Evolutionary conservation across 2,329 filamentous ascomycete species (phyloP).

Genomic region (Stagonosporopsis cucurbitacearum): DNA sequence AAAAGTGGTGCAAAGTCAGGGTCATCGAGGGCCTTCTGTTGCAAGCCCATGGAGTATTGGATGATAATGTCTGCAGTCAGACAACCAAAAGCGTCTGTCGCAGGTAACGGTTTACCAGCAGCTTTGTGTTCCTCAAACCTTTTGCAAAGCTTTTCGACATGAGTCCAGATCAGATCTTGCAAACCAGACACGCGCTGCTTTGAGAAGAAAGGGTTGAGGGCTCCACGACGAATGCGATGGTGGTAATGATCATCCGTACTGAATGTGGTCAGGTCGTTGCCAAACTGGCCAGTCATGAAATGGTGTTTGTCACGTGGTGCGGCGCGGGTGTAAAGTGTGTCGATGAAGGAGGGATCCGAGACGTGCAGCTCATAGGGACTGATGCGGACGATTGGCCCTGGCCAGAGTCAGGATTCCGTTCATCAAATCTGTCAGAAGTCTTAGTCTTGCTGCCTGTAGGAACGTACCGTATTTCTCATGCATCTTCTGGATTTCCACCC

Average conservation of each 20-base stretch:
- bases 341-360: slow-evolving; percentile 30
- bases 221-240: slow-evolving; percentile 7
- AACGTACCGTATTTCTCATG: slow-evolving; percentile 38
- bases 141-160: slow-evolving; percentile 1
- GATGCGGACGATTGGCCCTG: slow-evolving; percentile 36
- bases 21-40: slow-evolving; percentile 1
- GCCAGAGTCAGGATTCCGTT: background rate
- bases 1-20: slow-evolving; percentile 2
- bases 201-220: slow-evolving; percentile 10
- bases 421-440: background rate
- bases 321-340: slow-evolving; percentile 30
- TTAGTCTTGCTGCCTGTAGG: background rate
- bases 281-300: background rate
- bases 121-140: background rate
- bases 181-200: slow-evolving; percentile 1
- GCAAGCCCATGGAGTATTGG: slow-evolving; percentile 3
- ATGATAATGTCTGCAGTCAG: slow-evolving; percentile 7
- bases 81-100: background rate
- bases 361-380: slow-evolving; percentile 37
- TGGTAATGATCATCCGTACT: background rate
- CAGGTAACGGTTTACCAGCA: background rate
- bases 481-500: slow-evolving; percentile 37
- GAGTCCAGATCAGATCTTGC: slow-evolving; percentile 7
- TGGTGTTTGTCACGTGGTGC: slow-evolving; percentile 4
- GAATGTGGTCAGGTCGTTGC: background rate